Evolutionary conservation across 164 flowering plant genomes (phyloP), one percentile per base, ranked within the genome.

Genomic region (Nymphaea thermarum): DNA sequence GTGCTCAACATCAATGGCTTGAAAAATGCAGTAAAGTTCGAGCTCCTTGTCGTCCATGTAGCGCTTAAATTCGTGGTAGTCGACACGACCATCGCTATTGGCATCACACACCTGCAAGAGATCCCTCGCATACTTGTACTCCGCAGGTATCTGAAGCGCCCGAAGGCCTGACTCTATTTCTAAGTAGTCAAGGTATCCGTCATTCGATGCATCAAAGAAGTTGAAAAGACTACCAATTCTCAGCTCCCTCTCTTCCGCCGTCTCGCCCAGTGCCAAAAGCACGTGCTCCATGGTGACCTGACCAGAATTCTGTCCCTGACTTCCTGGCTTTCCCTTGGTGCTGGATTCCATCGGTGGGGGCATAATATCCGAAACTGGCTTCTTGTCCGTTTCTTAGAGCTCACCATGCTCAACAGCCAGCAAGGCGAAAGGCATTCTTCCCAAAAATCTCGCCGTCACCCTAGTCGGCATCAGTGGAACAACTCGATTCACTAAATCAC

Each of bases 21-120:
- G 98, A 68, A 93, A 91, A 43, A 93, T 89, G 63, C 85, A 78
- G 68, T 93, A 93, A 68, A 91, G 82, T 78, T 93, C 98, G 2
- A 93, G 84, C 75, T 93, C 97, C 76, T 93, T 93, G 72, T 77
- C 91, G 80, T 93, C 98, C 98, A 93, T 93, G 63, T 93, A 91
- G 70, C 89, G 76, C 44, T 84, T 71, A 60, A 93, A 93, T 78
- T 90, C 98, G 43, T 77, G 79, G 73, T 87, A 91, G 77, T 85
- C 96, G 43, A 93, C 96, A 45, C 86, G 78, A 2, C 97, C 98
- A 76, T 93, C 98, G 59, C 79, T 76, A 63, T 93, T 83, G 1
- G 91, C 83, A 70, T 93, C 98, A 70, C 92, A 87, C 8, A 85
- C 94, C 60, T 76, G 80, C 61, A 93, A 65, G 5, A 93, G 78